A percentile compares a stretch with the other conserved stretches of the same genome.
Evolutionary conservation across 1,284 basidiomycete genomes (phyloP).

Genomic region (Puccinia horiana): DNA sequence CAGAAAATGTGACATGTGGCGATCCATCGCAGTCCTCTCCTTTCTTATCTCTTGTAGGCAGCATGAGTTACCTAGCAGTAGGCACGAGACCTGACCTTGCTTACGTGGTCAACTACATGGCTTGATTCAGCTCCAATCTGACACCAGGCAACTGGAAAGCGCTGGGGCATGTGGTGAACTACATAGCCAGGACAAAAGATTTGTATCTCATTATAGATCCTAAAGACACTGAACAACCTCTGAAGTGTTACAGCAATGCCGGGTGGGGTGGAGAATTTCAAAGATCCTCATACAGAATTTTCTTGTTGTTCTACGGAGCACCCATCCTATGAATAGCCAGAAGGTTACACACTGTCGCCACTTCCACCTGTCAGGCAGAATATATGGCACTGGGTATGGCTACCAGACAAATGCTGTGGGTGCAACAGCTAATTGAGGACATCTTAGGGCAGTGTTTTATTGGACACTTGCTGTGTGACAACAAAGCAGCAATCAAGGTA

Average conservation of each 20-base stretch:
- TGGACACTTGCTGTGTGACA: not conserved
- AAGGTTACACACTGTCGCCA: not conserved
- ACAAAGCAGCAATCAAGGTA: not conserved
- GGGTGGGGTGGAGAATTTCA: constrained; percentile 34
- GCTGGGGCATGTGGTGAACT: not conserved
- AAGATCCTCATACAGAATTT: too few species aligned
- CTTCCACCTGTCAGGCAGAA: not conserved
- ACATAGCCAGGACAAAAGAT: too few species aligned
- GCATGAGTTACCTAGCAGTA: not conserved
- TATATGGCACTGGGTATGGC: too few species aligned
- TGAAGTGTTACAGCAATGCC: constrained; percentile 5
- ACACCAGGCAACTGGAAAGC: not conserved
- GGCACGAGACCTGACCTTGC: not conserved
- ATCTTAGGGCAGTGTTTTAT: not conserved
- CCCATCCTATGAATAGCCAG: not conserved
- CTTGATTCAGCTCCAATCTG: not conserved
- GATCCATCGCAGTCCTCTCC: not conserved
- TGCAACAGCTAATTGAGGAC: not conserved
- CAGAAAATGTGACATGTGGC: too few species aligned
- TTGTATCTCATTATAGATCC: not conserved
- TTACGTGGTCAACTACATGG: too few species aligned
- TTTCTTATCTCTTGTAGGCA: not conserved
- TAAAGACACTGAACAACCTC: not conserved
- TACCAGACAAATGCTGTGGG: not conserved
- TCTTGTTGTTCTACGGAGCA: not conserved